Evolutionary conservation across 768 basidiomycete species (phyloP).

Genomic region (Pleurotus eryngii): DNA sequence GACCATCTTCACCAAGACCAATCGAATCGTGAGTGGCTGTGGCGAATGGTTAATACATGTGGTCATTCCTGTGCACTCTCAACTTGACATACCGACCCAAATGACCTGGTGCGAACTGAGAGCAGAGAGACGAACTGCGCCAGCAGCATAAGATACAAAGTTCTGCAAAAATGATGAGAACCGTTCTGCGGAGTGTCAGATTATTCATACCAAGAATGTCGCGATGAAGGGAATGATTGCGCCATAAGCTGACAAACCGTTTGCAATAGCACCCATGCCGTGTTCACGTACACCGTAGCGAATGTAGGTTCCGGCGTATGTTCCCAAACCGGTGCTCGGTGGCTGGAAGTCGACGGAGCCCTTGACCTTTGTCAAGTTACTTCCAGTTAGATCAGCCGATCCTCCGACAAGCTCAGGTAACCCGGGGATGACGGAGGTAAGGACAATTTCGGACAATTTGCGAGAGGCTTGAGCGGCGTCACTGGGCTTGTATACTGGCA

Average conservation of each 20-base stretch:
- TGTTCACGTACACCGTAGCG: slow-evolving; percentile 98
- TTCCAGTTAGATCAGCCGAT: slow-evolving; percentile 89
- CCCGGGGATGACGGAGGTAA: slow-evolving; percentile 68
- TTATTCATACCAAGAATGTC: slow-evolving; percentile 74
- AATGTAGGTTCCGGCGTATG: slow-evolving; percentile 85
- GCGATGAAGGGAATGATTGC: slow-evolving; percentile 87
- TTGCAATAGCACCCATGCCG: slow-evolving; percentile 94
- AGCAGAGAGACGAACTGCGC: slow-evolving; percentile 88
- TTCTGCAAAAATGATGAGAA: slow-evolving; percentile 46
- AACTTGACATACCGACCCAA: slow-evolving; percentile 72
- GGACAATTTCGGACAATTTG: slow-evolving; percentile 88
- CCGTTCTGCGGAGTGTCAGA: background rate
- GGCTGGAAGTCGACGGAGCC: slow-evolving; percentile 88
- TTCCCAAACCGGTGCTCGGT: slow-evolving; percentile 79
- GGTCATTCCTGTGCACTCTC: background rate
- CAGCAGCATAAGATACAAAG: slow-evolving; percentile 92
- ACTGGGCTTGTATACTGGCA: slow-evolving; percentile 80
- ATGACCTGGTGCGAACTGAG: slow-evolving; percentile 88
- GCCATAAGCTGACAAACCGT: slow-evolving; percentile 87
- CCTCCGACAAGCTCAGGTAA: slow-evolving; percentile 88
- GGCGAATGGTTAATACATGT: slow-evolving; percentile 1
- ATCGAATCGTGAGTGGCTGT: slow-evolving; percentile 95
- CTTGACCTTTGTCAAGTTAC: slow-evolving; percentile 89
- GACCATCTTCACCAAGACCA: slow-evolving; percentile 90
- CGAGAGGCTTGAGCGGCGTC: slow-evolving; percentile 89